Evolutionary conservation across 2,329 filamentous ascomycete species (phyloP).

Genomic region (Coniella lustricola): DNA sequence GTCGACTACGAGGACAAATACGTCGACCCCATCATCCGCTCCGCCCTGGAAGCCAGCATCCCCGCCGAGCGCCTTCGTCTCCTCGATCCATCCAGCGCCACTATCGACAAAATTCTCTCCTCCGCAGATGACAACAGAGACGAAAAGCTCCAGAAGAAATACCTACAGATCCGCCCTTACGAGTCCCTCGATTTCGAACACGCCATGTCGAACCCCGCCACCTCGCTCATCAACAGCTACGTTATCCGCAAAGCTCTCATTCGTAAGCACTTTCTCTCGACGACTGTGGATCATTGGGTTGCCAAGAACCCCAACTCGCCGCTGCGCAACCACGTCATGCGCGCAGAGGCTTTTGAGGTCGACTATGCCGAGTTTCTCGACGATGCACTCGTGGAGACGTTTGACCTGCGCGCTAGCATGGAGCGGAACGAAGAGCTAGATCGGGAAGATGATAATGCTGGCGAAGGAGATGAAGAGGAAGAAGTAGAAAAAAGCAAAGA

Average conservation of each 20-base stretch:
- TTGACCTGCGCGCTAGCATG: slow-evolving; percentile 75
- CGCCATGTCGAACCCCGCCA: slow-evolving; percentile 52
- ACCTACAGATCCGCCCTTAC: slow-evolving; percentile 80
- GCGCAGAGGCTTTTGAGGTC: slow-evolving; percentile 80
- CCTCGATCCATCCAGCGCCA: no score
- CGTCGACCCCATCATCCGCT: slow-evolving; percentile 76
- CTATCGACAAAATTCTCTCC: no score
- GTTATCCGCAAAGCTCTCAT: slow-evolving; percentile 95
- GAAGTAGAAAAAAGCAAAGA: slow-evolving; percentile 1
- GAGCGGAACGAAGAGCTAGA: slow-evolving; percentile 52
- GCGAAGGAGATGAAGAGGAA: slow-evolving; percentile 2
- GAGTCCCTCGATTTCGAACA: slow-evolving; percentile 82
- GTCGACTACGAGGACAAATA: slow-evolving; percentile 84
- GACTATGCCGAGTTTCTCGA: slow-evolving; percentile 97
- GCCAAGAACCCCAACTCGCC: slow-evolving; percentile 71
- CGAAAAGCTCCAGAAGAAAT: no score
- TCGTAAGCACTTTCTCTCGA: slow-evolving; percentile 86
- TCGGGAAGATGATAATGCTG: neutral
- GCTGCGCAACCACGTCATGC: slow-evolving; percentile 64
- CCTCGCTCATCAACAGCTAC: slow-evolving; percentile 76
- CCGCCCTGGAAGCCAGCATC: slow-evolving; percentile 60
- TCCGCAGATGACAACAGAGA: no score
- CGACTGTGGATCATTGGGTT: slow-evolving; percentile 77
- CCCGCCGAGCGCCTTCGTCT: slow-evolving; percentile 47
- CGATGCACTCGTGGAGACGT: slow-evolving; percentile 84